Evolutionary conservation across 2,329 filamentous ascomycete genomes (phyloP).

Genomic region (Sporothrix curviconia): DNA sequence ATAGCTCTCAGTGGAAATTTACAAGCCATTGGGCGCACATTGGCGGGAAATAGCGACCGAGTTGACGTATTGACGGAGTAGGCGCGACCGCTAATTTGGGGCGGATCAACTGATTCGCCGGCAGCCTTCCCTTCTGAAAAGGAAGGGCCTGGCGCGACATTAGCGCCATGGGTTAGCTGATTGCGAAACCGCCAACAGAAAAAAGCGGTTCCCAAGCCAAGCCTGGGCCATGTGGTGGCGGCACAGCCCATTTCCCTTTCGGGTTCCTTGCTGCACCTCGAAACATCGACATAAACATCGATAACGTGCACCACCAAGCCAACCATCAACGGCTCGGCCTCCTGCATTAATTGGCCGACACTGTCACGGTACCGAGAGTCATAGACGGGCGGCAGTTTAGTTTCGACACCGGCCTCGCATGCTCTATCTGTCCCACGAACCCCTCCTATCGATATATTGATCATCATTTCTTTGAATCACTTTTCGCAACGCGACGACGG

Average conservation of each 20-base stretch:
- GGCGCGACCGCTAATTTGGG: background rate
- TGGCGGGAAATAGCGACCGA: background rate
- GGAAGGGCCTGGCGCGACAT: background rate
- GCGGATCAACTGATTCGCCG: slow-evolving; percentile 17
- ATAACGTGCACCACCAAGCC: background rate
- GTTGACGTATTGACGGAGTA: slow-evolving; percentile 4
- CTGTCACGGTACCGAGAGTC: no score
- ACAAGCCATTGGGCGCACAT: background rate
- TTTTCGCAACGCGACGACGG: background rate
- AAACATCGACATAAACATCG: background rate
- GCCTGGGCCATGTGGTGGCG: background rate
- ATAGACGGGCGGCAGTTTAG: no score
- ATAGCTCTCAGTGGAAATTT: no score
- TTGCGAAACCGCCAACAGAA: background rate
- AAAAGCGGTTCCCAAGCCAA: no score
- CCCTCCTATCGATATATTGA: background rate
- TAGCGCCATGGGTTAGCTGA: background rate
- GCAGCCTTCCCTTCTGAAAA: background rate
- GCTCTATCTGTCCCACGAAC: background rate
- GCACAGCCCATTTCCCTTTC: background rate
- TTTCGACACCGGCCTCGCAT: no score
- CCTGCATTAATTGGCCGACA: no score
- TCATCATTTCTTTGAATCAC: background rate
- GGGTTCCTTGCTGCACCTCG: background rate
- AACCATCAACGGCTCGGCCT: no score